Percentiles rank a stretch among this genome's conserved stretches.
Conservation (phyloP, 352 stramenopile genomes). For the Pythium plurisporium region DNA sequence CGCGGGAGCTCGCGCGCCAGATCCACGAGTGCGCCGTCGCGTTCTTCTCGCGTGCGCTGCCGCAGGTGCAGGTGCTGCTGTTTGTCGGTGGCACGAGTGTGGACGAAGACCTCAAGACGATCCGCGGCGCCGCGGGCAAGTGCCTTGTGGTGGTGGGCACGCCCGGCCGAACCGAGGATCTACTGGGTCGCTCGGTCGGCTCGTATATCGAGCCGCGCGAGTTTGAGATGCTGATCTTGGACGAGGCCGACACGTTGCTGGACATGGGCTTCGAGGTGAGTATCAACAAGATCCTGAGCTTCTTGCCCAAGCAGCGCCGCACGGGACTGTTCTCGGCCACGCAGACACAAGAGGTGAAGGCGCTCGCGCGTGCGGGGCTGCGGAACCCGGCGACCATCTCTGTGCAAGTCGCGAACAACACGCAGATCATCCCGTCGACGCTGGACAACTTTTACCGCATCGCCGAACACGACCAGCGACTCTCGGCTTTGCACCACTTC, state of each 20-base stretch:
- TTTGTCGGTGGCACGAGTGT: slow-evolving; percentile 90
- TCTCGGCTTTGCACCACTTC: slow-evolving; percentile 92
- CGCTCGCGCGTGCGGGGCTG: slow-evolving; percentile 93
- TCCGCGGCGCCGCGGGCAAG: slow-evolving; percentile 52
- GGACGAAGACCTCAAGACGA: slow-evolving; percentile 72
- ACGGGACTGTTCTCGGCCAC: slow-evolving; percentile 92
- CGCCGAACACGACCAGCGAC: slow-evolving; percentile 91
- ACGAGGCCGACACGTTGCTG: slow-evolving; percentile 99
- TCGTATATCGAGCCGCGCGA: slow-evolving; percentile 84
- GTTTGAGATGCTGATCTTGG: slow-evolving; percentile 97
- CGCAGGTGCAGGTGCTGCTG: slow-evolving; percentile 72
- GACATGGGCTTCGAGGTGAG: slow-evolving; percentile 97
- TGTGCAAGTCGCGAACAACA: slow-evolving; percentile 91
- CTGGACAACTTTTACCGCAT: slow-evolving; percentile 95
- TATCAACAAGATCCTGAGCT: slow-evolving; percentile 93
- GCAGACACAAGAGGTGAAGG: slow-evolving; percentile 94
- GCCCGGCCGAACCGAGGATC: slow-evolving; percentile 81
- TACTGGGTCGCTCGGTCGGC: slow-evolving; percentile 80
- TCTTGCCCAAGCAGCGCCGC: slow-evolving; percentile 96
- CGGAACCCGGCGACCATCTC: slow-evolving; percentile 98
- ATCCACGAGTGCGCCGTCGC: slow-evolving; percentile 70
- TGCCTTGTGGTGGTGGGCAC: slow-evolving; percentile 80
- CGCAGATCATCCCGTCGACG: slow-evolving; percentile 72
- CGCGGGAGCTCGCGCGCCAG: slow-evolving; percentile 83
- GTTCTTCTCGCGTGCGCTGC: slow-evolving; percentile 62